These are phyloP conservation scores for Conticribra weissflogii DNA, from an alignment of 108 stramenopile genomes.

Conservation along the genomic window DNA sequence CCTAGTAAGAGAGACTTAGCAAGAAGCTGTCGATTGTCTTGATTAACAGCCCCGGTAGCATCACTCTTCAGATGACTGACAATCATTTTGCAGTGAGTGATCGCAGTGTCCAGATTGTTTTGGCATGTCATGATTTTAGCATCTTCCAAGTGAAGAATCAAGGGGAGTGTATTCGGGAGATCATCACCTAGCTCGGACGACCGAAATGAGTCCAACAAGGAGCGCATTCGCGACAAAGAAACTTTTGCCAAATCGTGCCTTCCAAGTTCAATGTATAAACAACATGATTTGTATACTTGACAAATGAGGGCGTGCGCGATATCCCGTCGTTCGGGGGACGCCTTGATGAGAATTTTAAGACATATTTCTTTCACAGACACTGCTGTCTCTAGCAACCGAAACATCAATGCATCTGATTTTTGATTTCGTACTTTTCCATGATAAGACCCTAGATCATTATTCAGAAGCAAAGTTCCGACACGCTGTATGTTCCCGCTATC, in stretches of 20 bases:
- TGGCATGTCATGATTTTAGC: constrained; percentile 64
- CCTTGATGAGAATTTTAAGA: constrained; percentile 28
- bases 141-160: constrained; percentile 73
- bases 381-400: constrained; percentile 26
- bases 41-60: constrained; percentile 3
- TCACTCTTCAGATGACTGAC: constrained; percentile 47
- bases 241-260: constrained; percentile 48
- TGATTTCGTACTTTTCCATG: constrained; percentile 13
- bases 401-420: constrained; percentile 8
- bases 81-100: constrained; percentile 61
- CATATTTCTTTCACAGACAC: constrained; percentile 41
- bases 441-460: constrained; percentile 16
- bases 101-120: constrained; percentile 62
- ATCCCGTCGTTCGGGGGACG: not conserved
- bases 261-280: constrained; percentile 45
- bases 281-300: constrained; percentile 52
- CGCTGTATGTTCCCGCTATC: constrained; percentile 16
- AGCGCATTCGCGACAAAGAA: constrained; percentile 34
- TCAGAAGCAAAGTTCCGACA: constrained; percentile 28
- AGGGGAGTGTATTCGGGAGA: constrained; percentile 14
- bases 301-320: constrained; percentile 42
- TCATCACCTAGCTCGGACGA: not conserved
- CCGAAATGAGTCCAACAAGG: constrained; percentile 35
- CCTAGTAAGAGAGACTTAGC: constrained; percentile 62
- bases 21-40: constrained; percentile 29